Percentiles rank a stretch among this genome's conserved stretches.
Evolutionary conservation across 192 early-diverging fungal genomes (phyloP).

Genomic region (Entomortierella beljakovae): DNA sequence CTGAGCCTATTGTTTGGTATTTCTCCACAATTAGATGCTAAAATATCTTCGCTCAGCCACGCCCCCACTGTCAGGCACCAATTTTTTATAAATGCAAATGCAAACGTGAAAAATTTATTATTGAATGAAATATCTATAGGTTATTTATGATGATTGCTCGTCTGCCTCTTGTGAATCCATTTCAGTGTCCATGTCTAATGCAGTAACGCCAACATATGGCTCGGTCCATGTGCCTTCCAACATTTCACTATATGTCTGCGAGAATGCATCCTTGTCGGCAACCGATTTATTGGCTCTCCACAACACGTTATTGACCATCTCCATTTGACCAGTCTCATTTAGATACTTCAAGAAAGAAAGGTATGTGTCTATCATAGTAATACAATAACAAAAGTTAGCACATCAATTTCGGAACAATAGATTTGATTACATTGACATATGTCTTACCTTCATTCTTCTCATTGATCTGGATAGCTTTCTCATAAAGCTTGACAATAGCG

Average conservation of each 20-base stretch:
- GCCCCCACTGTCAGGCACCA: too few species aligned
- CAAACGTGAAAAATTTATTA: too few species aligned
- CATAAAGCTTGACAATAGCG: conserved; percentile 49
- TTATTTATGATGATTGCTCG: conserved; percentile 7
- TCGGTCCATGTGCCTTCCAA: conserved; percentile 34
- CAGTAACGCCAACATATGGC: conserved; percentile 14
- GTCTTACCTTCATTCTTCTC: conserved; percentile 61
- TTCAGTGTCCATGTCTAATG: conserved; percentile 37
- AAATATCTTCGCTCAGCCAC: too few species aligned
- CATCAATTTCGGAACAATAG: background rate
- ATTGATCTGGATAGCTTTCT: conserved; percentile 56
- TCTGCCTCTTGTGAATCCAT: conserved; percentile 17
- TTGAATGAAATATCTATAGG: too few species aligned
- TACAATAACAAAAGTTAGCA: background rate
- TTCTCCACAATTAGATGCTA: too few species aligned
- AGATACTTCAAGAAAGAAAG: conserved; percentile 55
- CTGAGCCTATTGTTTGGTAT: too few species aligned
- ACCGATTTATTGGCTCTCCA: conserved; percentile 71
- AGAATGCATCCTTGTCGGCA: conserved; percentile 65
- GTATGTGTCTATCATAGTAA: conserved; percentile 45
- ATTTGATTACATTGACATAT: background rate
- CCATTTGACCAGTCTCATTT: conserved; percentile 59
- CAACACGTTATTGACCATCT: conserved; percentile 62
- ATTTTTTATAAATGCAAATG: conserved; percentile 73
- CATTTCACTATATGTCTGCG: conserved; percentile 37